Evolutionary conservation across 75 land plant genomes (phyloP).

Genomic region (Pinus tabuliformis): DNA sequence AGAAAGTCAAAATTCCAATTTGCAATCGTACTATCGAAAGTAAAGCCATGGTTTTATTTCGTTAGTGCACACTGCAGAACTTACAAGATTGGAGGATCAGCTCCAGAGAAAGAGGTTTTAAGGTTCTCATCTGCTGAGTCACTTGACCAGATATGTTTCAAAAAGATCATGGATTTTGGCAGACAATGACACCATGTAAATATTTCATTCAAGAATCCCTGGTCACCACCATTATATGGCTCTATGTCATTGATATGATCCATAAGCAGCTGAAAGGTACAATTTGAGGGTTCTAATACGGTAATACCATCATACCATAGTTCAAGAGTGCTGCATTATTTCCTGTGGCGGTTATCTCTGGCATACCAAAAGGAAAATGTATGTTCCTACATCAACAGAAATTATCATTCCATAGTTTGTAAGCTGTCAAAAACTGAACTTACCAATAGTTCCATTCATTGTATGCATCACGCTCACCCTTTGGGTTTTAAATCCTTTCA

Average conservation of each 20-base stretch:
- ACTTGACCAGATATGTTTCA: slow-evolving; percentile 74
- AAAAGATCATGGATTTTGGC: slow-evolving; percentile 64
- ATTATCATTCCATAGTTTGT: slow-evolving; percentile 69
- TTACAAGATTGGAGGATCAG: slow-evolving; percentile 67
- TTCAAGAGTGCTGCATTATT: slow-evolving; percentile 65
- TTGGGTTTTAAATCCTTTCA: slow-evolving; percentile 72
- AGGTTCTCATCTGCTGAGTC: slow-evolving; percentile 38
- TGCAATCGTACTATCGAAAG: slow-evolving; percentile 71
- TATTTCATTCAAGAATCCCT: slow-evolving; percentile 83
- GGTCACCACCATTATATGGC: slow-evolving; percentile 98
- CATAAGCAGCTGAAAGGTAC: slow-evolving; percentile 74
- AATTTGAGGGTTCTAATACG: slow-evolving; percentile 76
- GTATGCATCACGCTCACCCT: slow-evolving; percentile 73
- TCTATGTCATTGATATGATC: slow-evolving; percentile 28
- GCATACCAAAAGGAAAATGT: slow-evolving; percentile 68
- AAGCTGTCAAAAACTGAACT: slow-evolving; percentile 74
- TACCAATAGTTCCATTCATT: slow-evolving; percentile 87
- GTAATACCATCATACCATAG: slow-evolving; percentile 87
- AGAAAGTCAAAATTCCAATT: slow-evolving; percentile 67
- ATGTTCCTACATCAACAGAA: slow-evolving; percentile 73
- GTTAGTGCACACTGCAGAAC: slow-evolving; percentile 77
- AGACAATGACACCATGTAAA: slow-evolving; percentile 94
- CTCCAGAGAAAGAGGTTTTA: slow-evolving; percentile 48
- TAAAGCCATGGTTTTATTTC: slow-evolving; percentile 75
- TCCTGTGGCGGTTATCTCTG: slow-evolving; percentile 67